Evolutionary conservation across 2,329 filamentous ascomycete genomes (phyloP).

Genomic region (Pseudonectria buxi): DNA sequence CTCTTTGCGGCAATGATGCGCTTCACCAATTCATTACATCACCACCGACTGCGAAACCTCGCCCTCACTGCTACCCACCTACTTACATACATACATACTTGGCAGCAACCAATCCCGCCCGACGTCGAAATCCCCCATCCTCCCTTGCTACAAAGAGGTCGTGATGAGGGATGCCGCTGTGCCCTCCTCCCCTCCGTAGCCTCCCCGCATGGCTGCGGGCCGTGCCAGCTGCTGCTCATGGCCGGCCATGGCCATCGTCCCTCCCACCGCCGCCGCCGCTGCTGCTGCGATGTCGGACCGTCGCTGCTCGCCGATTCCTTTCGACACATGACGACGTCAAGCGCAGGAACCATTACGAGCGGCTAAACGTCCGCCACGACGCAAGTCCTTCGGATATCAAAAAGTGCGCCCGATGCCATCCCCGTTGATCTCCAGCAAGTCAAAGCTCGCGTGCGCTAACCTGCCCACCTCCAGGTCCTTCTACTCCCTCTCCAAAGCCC

Average conservation of each 20-base stretch:
- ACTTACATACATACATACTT: no score
- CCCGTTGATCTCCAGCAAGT: no score
- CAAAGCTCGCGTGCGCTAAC: background rate
- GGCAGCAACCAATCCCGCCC: conserved; percentile 2
- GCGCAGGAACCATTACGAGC: conserved; percentile 68
- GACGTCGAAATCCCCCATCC: background rate
- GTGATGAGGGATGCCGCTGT: conserved; percentile 60
- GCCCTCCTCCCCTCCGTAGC: conserved; percentile 24
- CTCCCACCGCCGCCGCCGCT: conserved; percentile 3
- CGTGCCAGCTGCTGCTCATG: conserved; percentile 18
- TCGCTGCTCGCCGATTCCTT: conserved; percentile 6
- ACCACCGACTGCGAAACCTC: conserved; percentile 13
- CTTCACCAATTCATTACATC: conserved; percentile 21
- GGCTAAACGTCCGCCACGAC: conserved; percentile 61
- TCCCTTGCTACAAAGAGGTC: conserved; percentile 16
- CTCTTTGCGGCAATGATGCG: conserved; percentile 11
- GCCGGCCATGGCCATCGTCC: conserved; percentile 6
- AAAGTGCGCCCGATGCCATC: conserved; percentile 48
- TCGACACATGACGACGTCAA: conserved; percentile 11
- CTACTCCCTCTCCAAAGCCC: conserved; percentile 82
- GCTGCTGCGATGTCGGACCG: conserved; percentile 17
- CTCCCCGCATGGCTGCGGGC: conserved; percentile 9
- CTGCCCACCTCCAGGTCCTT: conserved; percentile 50
- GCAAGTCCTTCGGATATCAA: conserved; percentile 77
- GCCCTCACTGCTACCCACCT: no score